Evolutionary conservation across 176 grass and related monocot species (phyloP), one percentile per base, ranked within the genome.

Genomic region (Bonia amplexicaulis): DNA sequence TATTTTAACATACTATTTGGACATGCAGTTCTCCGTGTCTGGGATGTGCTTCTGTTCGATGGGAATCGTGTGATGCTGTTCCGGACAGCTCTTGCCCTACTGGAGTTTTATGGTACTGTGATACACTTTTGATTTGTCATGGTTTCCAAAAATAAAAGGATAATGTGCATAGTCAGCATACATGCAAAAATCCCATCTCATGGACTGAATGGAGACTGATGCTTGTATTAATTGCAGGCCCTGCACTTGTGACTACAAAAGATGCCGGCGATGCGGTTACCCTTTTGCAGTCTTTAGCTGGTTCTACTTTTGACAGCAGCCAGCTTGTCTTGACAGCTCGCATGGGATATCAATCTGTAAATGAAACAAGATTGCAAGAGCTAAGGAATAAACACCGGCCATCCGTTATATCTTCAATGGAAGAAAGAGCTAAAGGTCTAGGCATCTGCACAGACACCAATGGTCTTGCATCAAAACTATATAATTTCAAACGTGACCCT

Each of bases 291-390:
- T 96, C 97, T 80, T 88, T 99, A 82, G 86, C 97, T 77, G 97
- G 97, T 80, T 99, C 97, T 14, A 96, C 93, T 84, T 99, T 99
- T 79, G 97, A 99, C 76, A 94, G 93, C 74, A 99, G 97, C 61
- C 97, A 96, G 80, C 97, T 99, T 84, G 93, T 99, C 61, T 86
- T 99, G 79, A 99, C 97, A 62, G 97, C 97, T 75, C 91, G 92
- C 72, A 92, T 96, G 92, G 97, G 97, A 79, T 96, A 94, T 92
- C 97, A 99, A 59, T 58, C 73, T 49, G 86, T 99, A 73, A 89
- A 86, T 85, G 97, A 99, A 83, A 42, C 83, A 73, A 85, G 72
- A 73, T 84, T 99, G 79, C 91, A 94, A 74, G 88, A 99, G n/a
- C 62, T 99, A 39, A 93, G 97, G 68, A 79, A 87, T 82, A 99